These are phyloP conservation scores for Senecio squalidus DNA, from an alignment of 140 eudicot species.

Conservation along the genomic window DNA sequence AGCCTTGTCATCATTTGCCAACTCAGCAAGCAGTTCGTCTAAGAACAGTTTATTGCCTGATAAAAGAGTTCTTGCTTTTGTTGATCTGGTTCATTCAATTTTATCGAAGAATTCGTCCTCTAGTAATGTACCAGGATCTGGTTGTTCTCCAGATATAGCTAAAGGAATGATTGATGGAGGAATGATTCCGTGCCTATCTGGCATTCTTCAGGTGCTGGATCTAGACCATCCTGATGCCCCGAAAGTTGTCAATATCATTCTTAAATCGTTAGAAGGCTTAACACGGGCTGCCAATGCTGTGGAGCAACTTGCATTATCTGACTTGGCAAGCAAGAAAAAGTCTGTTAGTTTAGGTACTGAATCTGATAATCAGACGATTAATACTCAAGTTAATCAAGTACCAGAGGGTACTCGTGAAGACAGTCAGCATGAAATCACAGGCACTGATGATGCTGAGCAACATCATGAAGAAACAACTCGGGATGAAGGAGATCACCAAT, in stretches of 20 bases:
- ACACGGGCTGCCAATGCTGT: conserved; percentile 96
- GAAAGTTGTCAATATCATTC: conserved; percentile 74
- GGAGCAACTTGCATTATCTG: conserved; percentile 70
- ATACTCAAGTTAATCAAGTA: conserved; percentile 33
- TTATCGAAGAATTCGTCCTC: conserved; percentile 86
- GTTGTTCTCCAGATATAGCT: conserved; percentile 95
- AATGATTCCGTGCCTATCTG: conserved; percentile 69
- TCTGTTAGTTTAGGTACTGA: conserved; percentile 41
- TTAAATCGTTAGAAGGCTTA: conserved; percentile 82
- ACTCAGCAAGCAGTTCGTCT: conserved; percentile 54
- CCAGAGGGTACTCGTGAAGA: conserved; percentile 33
- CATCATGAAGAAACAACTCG: conserved; percentile 38
- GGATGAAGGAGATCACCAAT: conserved; percentile 42
- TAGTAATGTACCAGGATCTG: conserved; percentile 71
- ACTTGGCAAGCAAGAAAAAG: conserved; percentile 62
- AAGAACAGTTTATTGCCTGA: conserved; percentile 60
- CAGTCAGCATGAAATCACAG: conserved; percentile 34
- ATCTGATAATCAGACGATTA: conserved; percentile 41
- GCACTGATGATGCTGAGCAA: conserved; percentile 37
- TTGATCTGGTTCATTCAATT: conserved; percentile 75
- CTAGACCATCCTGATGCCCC: conserved; percentile 98
- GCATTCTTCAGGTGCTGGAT: conserved; percentile 86
- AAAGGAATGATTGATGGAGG: conserved; percentile 98
- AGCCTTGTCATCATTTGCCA: conserved; percentile 66
- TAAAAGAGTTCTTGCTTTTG: conserved; percentile 69